Evolutionary conservation across 306 rosid genomes (phyloP), one percentile per base, ranked within the genome.

Genomic region (Betula pendula): DNA sequence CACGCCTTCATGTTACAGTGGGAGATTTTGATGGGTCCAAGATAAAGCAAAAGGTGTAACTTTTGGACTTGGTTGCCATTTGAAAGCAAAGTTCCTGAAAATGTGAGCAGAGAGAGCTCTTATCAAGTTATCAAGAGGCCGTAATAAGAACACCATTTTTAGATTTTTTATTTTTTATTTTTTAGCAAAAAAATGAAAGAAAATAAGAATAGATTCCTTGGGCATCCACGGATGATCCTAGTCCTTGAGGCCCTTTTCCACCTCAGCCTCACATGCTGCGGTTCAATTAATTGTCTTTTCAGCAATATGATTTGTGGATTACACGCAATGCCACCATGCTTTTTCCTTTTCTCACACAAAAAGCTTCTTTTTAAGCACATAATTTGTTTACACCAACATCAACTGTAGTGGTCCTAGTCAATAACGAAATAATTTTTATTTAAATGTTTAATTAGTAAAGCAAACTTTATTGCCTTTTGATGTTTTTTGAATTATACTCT

Each of bases 51-150:
- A 84, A 75, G 82, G 24, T 67, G 80, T 88, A 73, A 80, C 85
- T 80, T 87, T 84, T 72, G 45, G 60, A 58, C 69, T 71, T 53
- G 47, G 75, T 19, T 51, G 29, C 13, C 66, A 19, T 76, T 13
- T 3, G 11, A 66, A 75, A 81, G 83, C 76, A 71, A 29, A 84
- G 76, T 47, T 76, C 68, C 12, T 51, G 60, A 56, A 85, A 70
- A 47, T 68, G 81, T 80, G 88, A 91, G 96, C 85, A 86, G 86
- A 86, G 77, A 78, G 86, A 87, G 92, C 91, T 73, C 96, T 82
- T 86, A 88, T 86, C 85, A 77, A 75, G 58, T 68, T 55, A 71
- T 75, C 82, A 79, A 79, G 82, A 53, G 74, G 81, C 27, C 62
- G 70, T 67, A 58, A 52, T 82, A 79, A 84, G 60, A 77, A 44